These are phyloP conservation scores for Scedosporium aurantiacum DNA, from an alignment of 2,329 filamentous ascomycete species.

Conservation along the genomic window DNA sequence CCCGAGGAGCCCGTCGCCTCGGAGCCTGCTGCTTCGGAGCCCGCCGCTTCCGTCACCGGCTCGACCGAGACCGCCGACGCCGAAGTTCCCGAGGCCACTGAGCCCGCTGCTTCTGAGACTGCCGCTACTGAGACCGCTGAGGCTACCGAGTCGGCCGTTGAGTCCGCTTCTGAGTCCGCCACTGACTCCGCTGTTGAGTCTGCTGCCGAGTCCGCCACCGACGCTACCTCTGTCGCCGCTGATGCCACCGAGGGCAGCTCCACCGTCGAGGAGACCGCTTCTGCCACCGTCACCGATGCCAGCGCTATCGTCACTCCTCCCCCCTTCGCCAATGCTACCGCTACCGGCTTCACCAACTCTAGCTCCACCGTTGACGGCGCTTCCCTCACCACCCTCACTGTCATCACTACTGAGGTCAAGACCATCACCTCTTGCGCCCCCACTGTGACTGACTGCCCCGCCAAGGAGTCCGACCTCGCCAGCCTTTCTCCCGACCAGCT, in stretches of 20 bases:
- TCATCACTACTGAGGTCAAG: conserved; percentile 42
- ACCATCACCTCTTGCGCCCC: conserved; percentile 49
- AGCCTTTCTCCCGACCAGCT: conserved; percentile 24
- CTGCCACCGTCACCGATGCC: conserved; percentile 3
- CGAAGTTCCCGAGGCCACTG: background rate
- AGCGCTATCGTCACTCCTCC: conserved; percentile 15
- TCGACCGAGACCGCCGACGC: background rate
- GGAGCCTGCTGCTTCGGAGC: background rate
- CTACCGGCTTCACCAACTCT: conserved; percentile 12
- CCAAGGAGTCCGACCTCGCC: conserved; percentile 19
- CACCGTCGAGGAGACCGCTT: background rate
- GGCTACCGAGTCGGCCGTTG: conserved; percentile 1
- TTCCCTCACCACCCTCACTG: conserved; percentile 29
- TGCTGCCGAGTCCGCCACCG: conserved; percentile 1
- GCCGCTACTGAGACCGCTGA: background rate
- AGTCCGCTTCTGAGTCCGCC: background rate
- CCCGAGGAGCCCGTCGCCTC: background rate
- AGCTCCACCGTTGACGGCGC: conserved; percentile 11
- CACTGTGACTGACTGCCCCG: conserved; percentile 46
- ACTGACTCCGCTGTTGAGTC: background rate
- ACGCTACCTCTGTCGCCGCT: background rate
- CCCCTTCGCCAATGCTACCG: conserved; percentile 16
- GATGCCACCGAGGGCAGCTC: background rate
- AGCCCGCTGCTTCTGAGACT: background rate
- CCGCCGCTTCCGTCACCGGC: background rate